Evolutionary conservation across 106 monocot species (phyloP).

Genomic region (Allium sativum): DNA sequence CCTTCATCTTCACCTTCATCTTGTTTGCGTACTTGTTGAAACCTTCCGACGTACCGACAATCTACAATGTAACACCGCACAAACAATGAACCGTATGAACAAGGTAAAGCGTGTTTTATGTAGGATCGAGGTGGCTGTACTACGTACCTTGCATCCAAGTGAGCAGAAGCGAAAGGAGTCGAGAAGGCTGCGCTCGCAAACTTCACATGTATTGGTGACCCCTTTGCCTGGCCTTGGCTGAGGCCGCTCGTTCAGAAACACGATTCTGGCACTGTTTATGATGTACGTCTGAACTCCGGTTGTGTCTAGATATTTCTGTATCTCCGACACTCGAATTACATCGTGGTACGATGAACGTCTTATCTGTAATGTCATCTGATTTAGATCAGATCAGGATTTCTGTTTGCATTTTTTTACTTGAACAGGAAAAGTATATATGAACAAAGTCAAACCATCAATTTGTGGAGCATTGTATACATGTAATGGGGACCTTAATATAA

Average conservation of each 20-base stretch:
- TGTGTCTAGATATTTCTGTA: constrained; percentile 69
- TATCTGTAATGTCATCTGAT: constrained; percentile 28
- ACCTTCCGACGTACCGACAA: constrained; percentile 8
- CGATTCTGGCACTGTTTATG: constrained; percentile 90
- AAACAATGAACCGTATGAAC: neutral
- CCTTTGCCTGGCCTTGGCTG: constrained; percentile 45
- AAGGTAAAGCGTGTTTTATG: neutral
- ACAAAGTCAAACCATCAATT: too few species aligned
- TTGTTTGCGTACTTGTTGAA: neutral
- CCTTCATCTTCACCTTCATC: constrained; percentile 3
- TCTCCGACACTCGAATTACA: constrained; percentile 85
- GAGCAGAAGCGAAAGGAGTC: constrained; percentile 55
- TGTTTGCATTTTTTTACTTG: too few species aligned
- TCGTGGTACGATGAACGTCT: constrained; percentile 90
- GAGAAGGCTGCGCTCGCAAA: constrained; percentile 45
- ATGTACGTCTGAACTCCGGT: constrained; percentile 78
- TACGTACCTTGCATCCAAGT: constrained; percentile 43
- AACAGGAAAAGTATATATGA: too few species aligned
- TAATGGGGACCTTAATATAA: too few species aligned
- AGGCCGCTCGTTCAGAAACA: constrained; percentile 55
- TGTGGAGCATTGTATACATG: too few species aligned
- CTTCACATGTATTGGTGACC: constrained; percentile 39
- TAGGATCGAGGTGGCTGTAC: neutral
- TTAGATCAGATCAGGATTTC: too few species aligned
- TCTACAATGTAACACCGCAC: neutral